phyloP scores from a whole-genome alignment of 2,329 filamentous ascomycete genomes.

The Diaporthe velutina region DNA sequence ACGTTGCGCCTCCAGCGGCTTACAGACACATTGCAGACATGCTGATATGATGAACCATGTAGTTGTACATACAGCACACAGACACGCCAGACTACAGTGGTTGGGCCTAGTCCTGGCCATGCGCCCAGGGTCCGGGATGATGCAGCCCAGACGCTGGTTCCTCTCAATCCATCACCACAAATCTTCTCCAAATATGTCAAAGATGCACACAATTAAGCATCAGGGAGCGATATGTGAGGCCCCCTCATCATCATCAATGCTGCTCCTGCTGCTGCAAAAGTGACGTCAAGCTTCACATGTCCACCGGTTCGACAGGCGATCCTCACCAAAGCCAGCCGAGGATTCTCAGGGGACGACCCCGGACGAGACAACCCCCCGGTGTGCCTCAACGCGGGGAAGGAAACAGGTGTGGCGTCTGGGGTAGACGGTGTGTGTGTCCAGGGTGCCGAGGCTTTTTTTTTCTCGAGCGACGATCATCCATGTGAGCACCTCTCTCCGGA shows the following conservation, averaged over 20 bases:
- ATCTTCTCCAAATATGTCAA: background rate
- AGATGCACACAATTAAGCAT: background rate
- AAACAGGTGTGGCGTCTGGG: conserved; percentile 27
- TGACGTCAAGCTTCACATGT: conserved; percentile 29
- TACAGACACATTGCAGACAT: too few relatives aligned
- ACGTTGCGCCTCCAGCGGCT: background rate
- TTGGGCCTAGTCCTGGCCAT: background rate
- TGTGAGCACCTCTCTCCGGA: conserved; percentile 4
- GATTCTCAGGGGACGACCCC: conserved; percentile 21
- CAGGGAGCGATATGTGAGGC: background rate
- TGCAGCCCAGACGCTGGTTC: conserved; percentile 4
- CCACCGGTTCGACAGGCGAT: background rate
- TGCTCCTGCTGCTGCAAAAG: background rate
- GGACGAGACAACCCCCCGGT: background rate
- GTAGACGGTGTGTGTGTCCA: background rate
- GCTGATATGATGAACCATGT: background rate
- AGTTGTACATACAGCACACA: background rate
- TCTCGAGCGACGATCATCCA: conserved; percentile 1
- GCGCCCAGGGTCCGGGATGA: conserved; percentile 9
- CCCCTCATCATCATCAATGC: background rate
- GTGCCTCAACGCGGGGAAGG: conserved; percentile 4
- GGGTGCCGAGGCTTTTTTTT: conserved; percentile 2
- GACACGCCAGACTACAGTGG: too few relatives aligned
- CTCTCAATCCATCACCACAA: background rate
- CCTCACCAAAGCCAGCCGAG: conserved; percentile 1